phyloP scores from a whole-genome alignment of 371 early-diverging fungal genomes.

The Racocetra persica region DNA sequence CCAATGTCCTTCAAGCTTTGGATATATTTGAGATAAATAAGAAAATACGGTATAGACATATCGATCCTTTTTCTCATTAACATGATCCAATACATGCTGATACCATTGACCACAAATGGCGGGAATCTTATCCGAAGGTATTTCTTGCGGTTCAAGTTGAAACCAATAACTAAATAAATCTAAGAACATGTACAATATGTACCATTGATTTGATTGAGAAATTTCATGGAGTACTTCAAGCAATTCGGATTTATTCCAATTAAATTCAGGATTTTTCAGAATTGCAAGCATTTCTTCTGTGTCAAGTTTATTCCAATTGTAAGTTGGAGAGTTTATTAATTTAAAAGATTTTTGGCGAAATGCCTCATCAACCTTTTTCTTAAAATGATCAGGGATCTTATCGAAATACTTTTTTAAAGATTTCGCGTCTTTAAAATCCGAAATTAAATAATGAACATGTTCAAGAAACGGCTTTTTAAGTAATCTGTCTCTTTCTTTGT shows the following conservation, averaged over 20 bases:
- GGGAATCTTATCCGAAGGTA: no score
- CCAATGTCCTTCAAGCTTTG: background rate
- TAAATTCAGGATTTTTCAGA: background rate
- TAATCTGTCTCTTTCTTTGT: background rate
- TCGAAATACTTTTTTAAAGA: background rate
- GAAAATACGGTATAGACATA: conserved; percentile 1
- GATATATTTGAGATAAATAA: background rate
- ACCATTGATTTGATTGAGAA: conserved; percentile 24
- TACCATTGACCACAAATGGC: conserved; percentile 2
- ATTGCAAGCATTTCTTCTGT: background rate
- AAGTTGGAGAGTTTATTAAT: background rate
- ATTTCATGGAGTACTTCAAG: conserved; percentile 6
- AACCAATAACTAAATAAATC: background rate
- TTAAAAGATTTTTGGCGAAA: conserved; percentile 3
- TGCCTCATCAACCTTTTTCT: background rate
- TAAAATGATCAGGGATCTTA: background rate
- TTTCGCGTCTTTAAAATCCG: background rate
- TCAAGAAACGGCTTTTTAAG: background rate
- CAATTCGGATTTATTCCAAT: conserved; percentile 15
- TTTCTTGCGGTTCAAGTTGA: background rate
- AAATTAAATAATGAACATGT: background rate
- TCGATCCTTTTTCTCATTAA: background rate
- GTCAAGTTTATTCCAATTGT: background rate
- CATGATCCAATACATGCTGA: background rate
- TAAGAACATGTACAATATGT: background rate